Conservation (phyloP, 2,329 filamentous ascomycete genomes). For the Colletotrichum sp. region DNA sequence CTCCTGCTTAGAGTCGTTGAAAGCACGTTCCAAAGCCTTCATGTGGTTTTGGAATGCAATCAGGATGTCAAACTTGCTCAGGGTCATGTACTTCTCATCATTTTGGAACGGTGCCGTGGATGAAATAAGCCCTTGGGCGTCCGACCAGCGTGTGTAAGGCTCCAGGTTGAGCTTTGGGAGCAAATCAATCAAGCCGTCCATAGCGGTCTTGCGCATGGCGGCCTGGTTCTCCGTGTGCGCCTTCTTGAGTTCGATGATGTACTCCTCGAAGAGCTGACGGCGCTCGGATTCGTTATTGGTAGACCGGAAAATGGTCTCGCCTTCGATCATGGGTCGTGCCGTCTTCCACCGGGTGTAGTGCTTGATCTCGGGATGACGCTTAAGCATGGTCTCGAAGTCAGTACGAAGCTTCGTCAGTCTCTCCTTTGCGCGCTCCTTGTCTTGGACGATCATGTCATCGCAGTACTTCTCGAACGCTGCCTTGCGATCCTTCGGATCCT, state of each 20-base stretch:
- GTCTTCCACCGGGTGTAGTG: conserved; percentile 98
- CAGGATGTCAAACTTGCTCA: conserved; percentile 89
- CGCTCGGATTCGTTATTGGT: conserved; percentile 88
- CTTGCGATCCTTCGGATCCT: conserved; percentile 89
- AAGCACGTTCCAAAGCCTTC: conserved; percentile 85
- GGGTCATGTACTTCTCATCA: conserved; percentile 83
- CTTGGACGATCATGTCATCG: conserved; percentile 85
- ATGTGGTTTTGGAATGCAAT: conserved; percentile 95
- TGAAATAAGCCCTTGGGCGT: conserved; percentile 84
- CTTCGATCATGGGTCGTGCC: conserved; percentile 90
- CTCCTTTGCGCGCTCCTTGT: conserved; percentile 94
- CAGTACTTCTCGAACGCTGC: conserved; percentile 95
- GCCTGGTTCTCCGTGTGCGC: conserved; percentile 78
- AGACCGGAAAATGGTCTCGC: conserved; percentile 93
- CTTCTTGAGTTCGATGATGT: conserved; percentile 84
- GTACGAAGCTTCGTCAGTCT: conserved; percentile 87
- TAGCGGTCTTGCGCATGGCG: conserved; percentile 75
- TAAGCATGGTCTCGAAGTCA: conserved; percentile 96
- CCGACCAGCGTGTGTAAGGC: conserved; percentile 93
- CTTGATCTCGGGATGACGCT: conserved; percentile 95
- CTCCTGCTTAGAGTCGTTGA: conserved; percentile 89
- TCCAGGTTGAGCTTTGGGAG: conserved; percentile 83
- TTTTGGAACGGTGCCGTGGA: conserved; percentile 77
- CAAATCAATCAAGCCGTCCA: conserved; percentile 81
- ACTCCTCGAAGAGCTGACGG: conserved; percentile 91